Base-by-base conservation (phyloP, 805 yeast species). In the Ogataea paradorogensis region DNA sequence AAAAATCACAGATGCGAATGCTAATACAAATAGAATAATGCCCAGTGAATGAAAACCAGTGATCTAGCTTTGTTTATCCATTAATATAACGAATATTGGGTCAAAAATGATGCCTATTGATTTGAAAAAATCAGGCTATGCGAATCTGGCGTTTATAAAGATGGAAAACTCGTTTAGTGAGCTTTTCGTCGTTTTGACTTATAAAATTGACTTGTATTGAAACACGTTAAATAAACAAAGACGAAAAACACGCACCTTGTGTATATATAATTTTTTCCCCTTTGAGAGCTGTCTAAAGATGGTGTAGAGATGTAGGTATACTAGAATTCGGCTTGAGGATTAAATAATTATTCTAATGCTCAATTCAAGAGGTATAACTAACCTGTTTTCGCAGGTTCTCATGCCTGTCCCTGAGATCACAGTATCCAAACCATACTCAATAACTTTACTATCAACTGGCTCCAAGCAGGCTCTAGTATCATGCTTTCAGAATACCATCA, bases 401-500 rank as follows among this genome's bases (percentile, higher is more conserved):
- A 45, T 42, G 6, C 58, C 64, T 4, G 46, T 48, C 7, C 56
- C 59, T 1, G 52, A 47, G 20, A 31, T 62, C 10, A 51, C 63
- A 1, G 27, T 35, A 1, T 30, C 50, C 3, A 40, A 42, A 7
- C 67, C 69, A 3, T 34, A 53, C 2, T 53, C 64, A 4, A 50
- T 58, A 2, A 59, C 67, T 7, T 47, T 65, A 4, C 42, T 65
- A 3, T 58, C 69, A 1, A 28, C 47, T 2, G 30, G 45, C 4
- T 29, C 45, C 5, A 60, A 55, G 8, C 61, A 59, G 33, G 63
- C 65, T 0, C 45, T 64, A 20, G 52, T 61, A 5, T 57, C 66
- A 7, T 59, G 61, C 33, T 45, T 52, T 23, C 53, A 50, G 34
- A 25, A 18, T 22, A 14, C 27, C 3, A 9, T 30, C 15, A 23